Base-by-base conservation (phyloP, 495 filamentous ascomycete genomes). In the Tuber calosporum region DNA sequence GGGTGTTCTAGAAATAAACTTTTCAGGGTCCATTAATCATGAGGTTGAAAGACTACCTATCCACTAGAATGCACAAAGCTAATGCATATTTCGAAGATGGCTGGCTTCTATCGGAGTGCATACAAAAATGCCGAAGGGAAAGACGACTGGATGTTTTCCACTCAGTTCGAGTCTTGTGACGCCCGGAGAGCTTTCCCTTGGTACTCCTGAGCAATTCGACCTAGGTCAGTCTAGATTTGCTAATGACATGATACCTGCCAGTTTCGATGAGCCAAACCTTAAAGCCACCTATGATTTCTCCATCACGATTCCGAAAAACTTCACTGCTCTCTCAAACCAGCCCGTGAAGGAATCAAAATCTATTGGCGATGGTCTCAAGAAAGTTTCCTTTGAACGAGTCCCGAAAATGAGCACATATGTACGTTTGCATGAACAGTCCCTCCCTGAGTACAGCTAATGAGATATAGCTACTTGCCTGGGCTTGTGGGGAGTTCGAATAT, bases 351-450 rank as follows among this genome's bases (percentile, higher is more conserved):
- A 88, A 77, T 86, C 84, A 70, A 87, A 86, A 58, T 38, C 69
- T 20, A 6, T 75, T 4, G 74, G 72, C 0, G 82, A 87, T 39
- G 90, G 89, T 9, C 85, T 90, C 73, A 93, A 96, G 83, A 83
- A 89, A 17, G 92, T 98, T 22, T 87, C 88, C 0, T 99, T 99
- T 78, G 91, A 96, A 75, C 87, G 86, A 69, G 93, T 91, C 19
- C 95, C 95, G 0, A 85, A 93, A 73, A 99, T 99, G 95, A 97
- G 93, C 82, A 97, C 95, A n/a, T 96, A 96, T 83, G 86, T 88
- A 58, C 79, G 86, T 82, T 66, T 58, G 13, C 48, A 43, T 22
- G 6, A 43, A 6, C 38, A 9, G 22, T 53, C 4, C 17, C 37
- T 41, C 39, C 26, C 45, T 22, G 26, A 26, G 19, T 66, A 66